Base-by-base conservation (phyloP, 495 filamentous ascomycete species). In the Cenococcum geophilum region DNA sequence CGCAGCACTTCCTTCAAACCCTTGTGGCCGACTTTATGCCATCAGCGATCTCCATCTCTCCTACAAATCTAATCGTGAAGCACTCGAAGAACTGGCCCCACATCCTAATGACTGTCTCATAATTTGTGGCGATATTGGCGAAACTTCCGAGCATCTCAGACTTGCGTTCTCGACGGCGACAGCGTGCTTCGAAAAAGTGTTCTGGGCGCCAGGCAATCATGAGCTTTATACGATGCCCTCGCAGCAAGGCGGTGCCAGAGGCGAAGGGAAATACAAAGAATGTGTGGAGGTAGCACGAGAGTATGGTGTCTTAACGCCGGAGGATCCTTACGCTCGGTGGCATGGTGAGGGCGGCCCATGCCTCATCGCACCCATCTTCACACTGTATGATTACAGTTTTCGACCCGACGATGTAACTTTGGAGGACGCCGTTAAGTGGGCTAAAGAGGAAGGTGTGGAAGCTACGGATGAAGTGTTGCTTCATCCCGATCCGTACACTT, bases 361-460 rank as follows among this genome's bases (percentile, higher is more conserved):
- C 25, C 49, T 76, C 16, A 74, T 76, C 36, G 71, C 68, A 23
- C 74, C 70, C 45, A 70, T 74, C 57, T 76, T 76, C 66, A 74
- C 74, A 9, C 62, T 76, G 8, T 76, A 76, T 63, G 74, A 76
- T 55, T 76, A 76, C 58, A 71, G 66, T 51, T 76, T 74, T 43
- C 64, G 72, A 11, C 74, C 74, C 0, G 67, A 56, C 1, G 40
- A 73, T 40, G 68, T 76, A 20, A 67, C 61, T 11, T 37, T 65
- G 11, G 71, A 73, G 23, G 61, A 63, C 5, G 72, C 71, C 0
- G 42, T 74, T 16, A 68, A 66, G n/a, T 75, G 73, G 73, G 72
- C 72, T 1, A 66, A 66, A 60, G 73, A 74, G 54, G 69, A 74
- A 49, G 67, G 67, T 54, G 71, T 75, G 32, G 65, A 65, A 56